phyloP scores from a whole-genome alignment of 1,284 basidiomycete genomes.

The Ceratobasidium papillatum region DNA sequence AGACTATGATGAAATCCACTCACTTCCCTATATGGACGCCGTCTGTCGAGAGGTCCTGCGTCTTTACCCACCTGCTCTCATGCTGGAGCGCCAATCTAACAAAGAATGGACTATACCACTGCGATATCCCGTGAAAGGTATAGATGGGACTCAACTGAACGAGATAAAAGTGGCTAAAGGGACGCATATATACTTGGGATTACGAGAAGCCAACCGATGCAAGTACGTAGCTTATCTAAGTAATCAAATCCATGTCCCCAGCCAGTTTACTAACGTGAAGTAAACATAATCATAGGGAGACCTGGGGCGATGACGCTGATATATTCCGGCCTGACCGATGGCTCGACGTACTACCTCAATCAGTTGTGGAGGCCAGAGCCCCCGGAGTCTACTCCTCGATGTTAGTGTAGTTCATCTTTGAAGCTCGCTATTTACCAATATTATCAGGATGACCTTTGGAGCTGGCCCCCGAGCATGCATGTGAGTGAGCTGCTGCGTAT shows the following conservation, averaged over 20 bases:
- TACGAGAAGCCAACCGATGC: constrained; percentile 23
- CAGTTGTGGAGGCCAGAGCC: not conserved
- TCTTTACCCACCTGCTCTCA: not conserved
- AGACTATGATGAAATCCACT: constrained; percentile 18
- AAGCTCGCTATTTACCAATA: not conserved
- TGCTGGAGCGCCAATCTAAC: not conserved
- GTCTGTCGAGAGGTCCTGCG: constrained; percentile 26
- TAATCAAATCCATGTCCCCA: not conserved
- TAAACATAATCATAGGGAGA: not conserved
- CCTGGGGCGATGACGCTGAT: constrained; percentile 26
- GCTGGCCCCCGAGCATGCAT: constrained; percentile 14
- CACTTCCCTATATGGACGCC: constrained; percentile 19
- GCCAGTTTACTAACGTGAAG: too few species aligned
- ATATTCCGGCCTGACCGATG: constrained; percentile 22
- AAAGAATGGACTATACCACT: constrained; percentile 15
- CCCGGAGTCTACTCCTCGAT: constrained; percentile 16
- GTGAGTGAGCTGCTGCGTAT: not conserved
- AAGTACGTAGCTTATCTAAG: not conserved
- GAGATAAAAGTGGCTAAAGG: constrained; percentile 17
- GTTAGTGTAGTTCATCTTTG: not conserved
- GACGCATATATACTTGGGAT: constrained; percentile 6
- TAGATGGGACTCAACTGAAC: not conserved
- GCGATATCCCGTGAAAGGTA: constrained; percentile 6
- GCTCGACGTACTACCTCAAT: constrained; percentile 4
- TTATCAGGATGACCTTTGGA: constrained; percentile 12